Evolutionary conservation across 495 filamentous ascomycete genomes (phyloP).

Genomic region (Xylaria sp.): DNA sequence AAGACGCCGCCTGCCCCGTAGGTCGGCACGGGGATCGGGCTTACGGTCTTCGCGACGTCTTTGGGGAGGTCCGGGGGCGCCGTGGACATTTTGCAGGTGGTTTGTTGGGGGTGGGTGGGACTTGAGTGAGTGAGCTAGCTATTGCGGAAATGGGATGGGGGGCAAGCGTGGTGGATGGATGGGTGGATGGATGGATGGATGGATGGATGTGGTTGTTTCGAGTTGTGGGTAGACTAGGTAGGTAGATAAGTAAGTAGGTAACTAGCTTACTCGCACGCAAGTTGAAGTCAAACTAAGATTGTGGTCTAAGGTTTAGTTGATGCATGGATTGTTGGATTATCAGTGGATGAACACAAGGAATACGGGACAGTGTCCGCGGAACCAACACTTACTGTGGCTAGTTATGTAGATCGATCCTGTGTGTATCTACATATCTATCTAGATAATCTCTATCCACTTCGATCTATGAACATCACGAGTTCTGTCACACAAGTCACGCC

Average conservation of each 20-base stretch:
- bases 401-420: background rate
- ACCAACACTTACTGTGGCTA: background rate
- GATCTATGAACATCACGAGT: background rate
- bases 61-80: constrained; percentile 19
- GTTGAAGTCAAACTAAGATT: background rate
- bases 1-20: constrained; percentile 42
- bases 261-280: background rate
- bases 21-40: constrained; percentile 39
- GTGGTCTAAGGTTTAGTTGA: background rate
- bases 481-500: background rate
- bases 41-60: background rate
- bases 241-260: no score
- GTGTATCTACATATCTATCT: no score
- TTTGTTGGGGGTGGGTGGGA: no score
- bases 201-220: no score
- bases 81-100: constrained; percentile 18
- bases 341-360: background rate
- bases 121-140: background rate
- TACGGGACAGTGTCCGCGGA: background rate
- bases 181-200: no score
- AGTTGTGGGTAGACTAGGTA: background rate
- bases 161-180: no score
- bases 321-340: background rate
- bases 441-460: no score
- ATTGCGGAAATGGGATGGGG: no score